Conservation (phyloP, 345 rosid species). For the Lepidium didymum region DNA sequence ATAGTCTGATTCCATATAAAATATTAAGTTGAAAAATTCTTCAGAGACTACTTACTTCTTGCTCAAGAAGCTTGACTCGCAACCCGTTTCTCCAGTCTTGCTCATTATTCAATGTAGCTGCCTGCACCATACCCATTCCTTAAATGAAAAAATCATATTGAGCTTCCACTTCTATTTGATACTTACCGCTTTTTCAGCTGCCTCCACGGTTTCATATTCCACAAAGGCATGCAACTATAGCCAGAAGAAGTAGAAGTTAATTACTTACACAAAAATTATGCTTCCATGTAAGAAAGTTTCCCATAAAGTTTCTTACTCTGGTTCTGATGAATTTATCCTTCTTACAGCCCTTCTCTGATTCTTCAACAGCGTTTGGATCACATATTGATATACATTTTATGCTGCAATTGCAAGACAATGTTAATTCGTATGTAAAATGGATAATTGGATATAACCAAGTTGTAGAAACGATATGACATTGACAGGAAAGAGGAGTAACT, state of each 20-base stretch:
- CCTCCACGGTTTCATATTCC: constrained; percentile 74
- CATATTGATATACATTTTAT: constrained; percentile 46
- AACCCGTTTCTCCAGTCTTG: constrained; percentile 94
- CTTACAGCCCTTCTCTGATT: constrained; percentile 50
- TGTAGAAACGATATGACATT: neutral
- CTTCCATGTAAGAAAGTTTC: neutral
- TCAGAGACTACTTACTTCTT: constrained; percentile 35
- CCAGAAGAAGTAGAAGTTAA: constrained; percentile 4
- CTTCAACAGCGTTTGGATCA: constrained; percentile 57
- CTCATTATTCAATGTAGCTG: constrained; percentile 61
- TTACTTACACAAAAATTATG: neutral
- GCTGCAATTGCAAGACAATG: constrained; percentile 30
- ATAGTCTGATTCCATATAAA: neutral
- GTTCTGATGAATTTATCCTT: constrained; percentile 40
- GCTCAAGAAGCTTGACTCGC: constrained; percentile 72
- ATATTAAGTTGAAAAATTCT: neutral
- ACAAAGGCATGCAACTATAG: constrained; percentile 77
- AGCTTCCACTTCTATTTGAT: neutral
- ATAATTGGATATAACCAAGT: constrained; percentile 6
- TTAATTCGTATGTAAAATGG: neutral
- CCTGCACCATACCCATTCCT: constrained; percentile 35
- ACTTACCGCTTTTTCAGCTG: constrained; percentile 92
- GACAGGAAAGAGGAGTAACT: neutral
- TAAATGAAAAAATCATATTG: neutral
- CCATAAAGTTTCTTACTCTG: constrained; percentile 43